These are phyloP conservation scores for Aphanomyces cochlioides DNA, from an alignment of 352 stramenopile species.

Conservation along the genomic window DNA sequence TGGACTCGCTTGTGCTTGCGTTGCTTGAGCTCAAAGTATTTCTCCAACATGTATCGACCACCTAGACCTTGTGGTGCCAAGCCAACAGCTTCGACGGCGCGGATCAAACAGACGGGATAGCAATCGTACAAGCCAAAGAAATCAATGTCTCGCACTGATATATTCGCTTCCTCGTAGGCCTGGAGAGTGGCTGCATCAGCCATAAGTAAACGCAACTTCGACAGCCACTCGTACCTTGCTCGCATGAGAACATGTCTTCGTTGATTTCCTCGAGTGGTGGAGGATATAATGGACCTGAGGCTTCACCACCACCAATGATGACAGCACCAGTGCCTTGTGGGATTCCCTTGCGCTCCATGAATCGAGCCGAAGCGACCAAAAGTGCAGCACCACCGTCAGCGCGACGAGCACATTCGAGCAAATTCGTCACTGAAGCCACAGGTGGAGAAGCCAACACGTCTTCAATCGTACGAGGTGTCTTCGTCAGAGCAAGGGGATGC, in stretches of 20 bases:
- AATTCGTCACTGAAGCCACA: conserved; percentile 33
- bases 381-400: conserved; percentile 40
- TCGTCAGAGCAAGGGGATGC: conserved; percentile 36
- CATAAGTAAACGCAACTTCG: too few relatives aligned
- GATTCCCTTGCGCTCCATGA: conserved; percentile 36
- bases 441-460: conserved; percentile 33
- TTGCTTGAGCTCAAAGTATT: conserved; percentile 34
- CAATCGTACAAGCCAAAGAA: conserved; percentile 50
- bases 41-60: conserved; percentile 37
- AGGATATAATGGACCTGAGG: conserved; percentile 39
- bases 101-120: conserved; percentile 45
- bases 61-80: conserved; percentile 35
- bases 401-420: conserved; percentile 40
- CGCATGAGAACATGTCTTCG: conserved; percentile 39
- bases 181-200: conserved; percentile 24
- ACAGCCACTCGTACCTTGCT: conserved; percentile 32
- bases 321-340: conserved; percentile 29
- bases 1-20: conserved; percentile 32
- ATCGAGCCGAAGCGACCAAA: conserved; percentile 37
- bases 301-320: conserved; percentile 41
- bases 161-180: conserved; percentile 38
- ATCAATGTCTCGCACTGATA: conserved; percentile 38
- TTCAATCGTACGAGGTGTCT: conserved; percentile 31
- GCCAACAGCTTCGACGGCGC: conserved; percentile 41
- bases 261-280: conserved; percentile 34